Base-by-base conservation (phyloP, 2,329 filamentous ascomycete genomes). In the Corinectria fuckeliana region DNA sequence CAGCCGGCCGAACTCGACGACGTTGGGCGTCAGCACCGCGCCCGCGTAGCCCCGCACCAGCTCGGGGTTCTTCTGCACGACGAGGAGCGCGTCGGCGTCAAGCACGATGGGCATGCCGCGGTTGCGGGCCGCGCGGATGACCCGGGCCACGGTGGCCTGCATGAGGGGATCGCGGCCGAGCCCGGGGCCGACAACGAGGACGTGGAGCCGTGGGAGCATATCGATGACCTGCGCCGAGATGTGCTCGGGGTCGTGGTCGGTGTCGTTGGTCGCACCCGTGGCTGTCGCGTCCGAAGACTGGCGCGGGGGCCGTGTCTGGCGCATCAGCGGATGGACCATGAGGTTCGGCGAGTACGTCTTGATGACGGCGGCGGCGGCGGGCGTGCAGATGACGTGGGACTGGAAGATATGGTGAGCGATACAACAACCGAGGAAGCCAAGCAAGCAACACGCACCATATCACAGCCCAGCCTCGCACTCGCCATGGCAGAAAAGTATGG, bases 401-500 rank as follows among this genome's bases (percentile, higher is more conserved):
- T 92, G 32, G n/a, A n/a, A 34, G 5, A 16, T 32, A 10, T 28
- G 25, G 18, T 69, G 14, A 65, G 58, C 38, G 3, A 26, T 6
- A 20, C 38, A 9, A 16, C 39, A 20, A 28, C 14, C 18, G 41
- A 38, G 7, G 18, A 36, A 18, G 26, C 38, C 9, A 28, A 11
- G 8, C 21, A 16, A 11, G 21, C 18, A 8, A 25, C 4, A 65
- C 78, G 55, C 82, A 94, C 92, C 91, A 97, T 91, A 72, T 97
- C 93, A 71, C 90, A 92, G 4, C 94, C 95, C 58, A 98, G 80
- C 71, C 91, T 88, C 45, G 95, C 95, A 66, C 92, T 97, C 11
- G 95, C 95, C 88, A 97, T 97, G 65, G 94, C 93, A 18, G 94
- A 97, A 79, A 99, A 99, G 80, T 97, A 99, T 11, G 95, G 95